Evolutionary conservation across 1,139 yeast genomes (phyloP).

Genomic region (Pichia sp.): DNA sequence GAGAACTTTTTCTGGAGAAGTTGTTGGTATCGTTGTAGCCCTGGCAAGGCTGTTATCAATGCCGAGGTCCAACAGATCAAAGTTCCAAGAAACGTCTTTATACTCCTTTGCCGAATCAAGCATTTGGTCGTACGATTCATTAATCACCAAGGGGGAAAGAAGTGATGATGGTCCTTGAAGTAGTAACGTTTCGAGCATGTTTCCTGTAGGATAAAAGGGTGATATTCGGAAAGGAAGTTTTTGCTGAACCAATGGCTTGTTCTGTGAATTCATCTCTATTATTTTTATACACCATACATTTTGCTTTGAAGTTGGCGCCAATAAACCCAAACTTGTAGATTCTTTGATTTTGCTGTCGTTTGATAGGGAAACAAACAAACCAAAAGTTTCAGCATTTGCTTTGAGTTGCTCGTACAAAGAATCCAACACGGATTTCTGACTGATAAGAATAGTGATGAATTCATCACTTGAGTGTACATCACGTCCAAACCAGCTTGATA

Average conservation of each 20-base stretch:
- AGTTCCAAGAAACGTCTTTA: neutral
- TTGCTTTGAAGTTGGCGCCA: constrained; percentile 1
- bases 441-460: neutral
- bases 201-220: neutral
- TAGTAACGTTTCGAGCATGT: neutral
- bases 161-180: neutral
- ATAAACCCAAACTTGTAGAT: neutral
- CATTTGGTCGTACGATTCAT: neutral
- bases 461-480: neutral
- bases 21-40: neutral
- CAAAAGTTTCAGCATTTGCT: neutral
- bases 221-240: neutral
- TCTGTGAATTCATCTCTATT: neutral
- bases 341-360: neutral
- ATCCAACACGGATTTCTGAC: neutral
- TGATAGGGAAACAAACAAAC: neutral
- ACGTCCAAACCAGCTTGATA: neutral
- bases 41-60: neutral
- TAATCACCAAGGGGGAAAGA: neutral
- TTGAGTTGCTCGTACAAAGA: neutral
- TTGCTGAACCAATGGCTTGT: neutral
- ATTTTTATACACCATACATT: constrained; percentile 1
- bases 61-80: constrained; percentile 3
- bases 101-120: neutral
- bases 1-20: constrained; percentile 8